Base-by-base conservation (phyloP, 2,329 filamentous ascomycete species). In the Talaromyces verruculosus region DNA sequence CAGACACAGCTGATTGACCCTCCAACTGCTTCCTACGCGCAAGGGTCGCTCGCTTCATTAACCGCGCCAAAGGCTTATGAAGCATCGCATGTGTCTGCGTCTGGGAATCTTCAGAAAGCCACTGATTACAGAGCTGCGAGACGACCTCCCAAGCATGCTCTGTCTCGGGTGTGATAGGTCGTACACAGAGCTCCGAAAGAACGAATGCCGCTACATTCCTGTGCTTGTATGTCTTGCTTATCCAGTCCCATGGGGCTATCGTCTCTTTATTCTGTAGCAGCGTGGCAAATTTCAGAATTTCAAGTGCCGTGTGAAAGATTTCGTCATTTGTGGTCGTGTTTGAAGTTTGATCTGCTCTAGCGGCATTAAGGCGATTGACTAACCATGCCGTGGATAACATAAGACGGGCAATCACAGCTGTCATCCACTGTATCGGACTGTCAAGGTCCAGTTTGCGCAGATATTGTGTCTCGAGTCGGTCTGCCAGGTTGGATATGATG, bases 361-460 rank as follows among this genome's bases (percentile, higher is more conserved):
- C 47, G 49, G 65, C 47, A 43, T 69, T 58, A 57, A 72, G 64
- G 66, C 65, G 61, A 15, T 51, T 33, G 30, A 69, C 63, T 17
- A 92, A 80, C 75, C 86, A 89, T 82, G 90, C 87, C 75, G 90
- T 91, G 65, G 86, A 85, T 78, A 90, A 84, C 68, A 90, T 85
- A n/a, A 91, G 80, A 4, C 88, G 84, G 1, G 85, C 82, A 17
- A 89, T 82, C 37, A 87, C 87, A 5, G 85, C 85, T 0, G 83
- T 85, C 25, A 89, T 82, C 86, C 87, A 89, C 68, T 85, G 86
- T 1, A 89, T 74, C 0, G 81, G 77, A 62, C 81, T 76, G 17
- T 63, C 71, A 28, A 78, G 71, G 33, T 79, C 70, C 39, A 79
- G 76, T 60, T 82, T 75, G 3, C 66, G 39, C n/a, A 73, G 55